These are phyloP conservation scores for Kazachstania africana DNA, from an alignment of 805 yeast genomes.

Conservation along the genomic window DNA sequence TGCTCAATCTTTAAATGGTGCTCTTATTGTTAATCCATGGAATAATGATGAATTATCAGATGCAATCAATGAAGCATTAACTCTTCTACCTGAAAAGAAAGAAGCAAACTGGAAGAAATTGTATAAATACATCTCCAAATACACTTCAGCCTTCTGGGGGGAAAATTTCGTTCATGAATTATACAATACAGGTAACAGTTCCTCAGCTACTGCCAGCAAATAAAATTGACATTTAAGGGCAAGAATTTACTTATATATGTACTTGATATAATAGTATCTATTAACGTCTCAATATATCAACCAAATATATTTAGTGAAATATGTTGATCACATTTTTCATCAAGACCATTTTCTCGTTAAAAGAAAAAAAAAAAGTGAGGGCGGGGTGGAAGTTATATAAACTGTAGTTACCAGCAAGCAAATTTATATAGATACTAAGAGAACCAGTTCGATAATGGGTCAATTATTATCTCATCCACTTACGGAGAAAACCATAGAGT, in stretches of 20 bases:
- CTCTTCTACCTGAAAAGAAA: slow-evolving; percentile 73
- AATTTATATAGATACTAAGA: no score
- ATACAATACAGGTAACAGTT: slow-evolving; percentile 26
- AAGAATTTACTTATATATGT: no score
- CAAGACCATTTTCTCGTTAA: no score
- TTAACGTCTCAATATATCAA: no score
- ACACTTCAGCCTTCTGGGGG: slow-evolving; percentile 96
- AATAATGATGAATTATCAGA: slow-evolving; percentile 87
- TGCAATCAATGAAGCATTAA: slow-evolving; percentile 76
- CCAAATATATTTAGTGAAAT: no score
- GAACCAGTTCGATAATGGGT: no score
- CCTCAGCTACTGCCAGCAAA: background rate
- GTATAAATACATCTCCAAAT: slow-evolving; percentile 80
- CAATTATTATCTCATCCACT: slow-evolving; percentile 65
- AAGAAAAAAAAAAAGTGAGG: no score
- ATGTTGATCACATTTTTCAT: no score
- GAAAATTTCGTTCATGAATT: slow-evolving; percentile 88
- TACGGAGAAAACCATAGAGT: slow-evolving; percentile 51
- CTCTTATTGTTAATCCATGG: slow-evolving; percentile 94
- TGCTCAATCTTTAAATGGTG: slow-evolving; percentile 95
- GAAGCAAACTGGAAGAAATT: slow-evolving; percentile 69
- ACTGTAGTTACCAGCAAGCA: no score
- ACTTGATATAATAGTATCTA: no score
- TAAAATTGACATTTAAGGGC: no score
- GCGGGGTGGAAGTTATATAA: no score